Evolutionary conservation across 225 moss, liverwort and hornwort species (phyloP).

Genomic region (Climacium dendroides): DNA sequence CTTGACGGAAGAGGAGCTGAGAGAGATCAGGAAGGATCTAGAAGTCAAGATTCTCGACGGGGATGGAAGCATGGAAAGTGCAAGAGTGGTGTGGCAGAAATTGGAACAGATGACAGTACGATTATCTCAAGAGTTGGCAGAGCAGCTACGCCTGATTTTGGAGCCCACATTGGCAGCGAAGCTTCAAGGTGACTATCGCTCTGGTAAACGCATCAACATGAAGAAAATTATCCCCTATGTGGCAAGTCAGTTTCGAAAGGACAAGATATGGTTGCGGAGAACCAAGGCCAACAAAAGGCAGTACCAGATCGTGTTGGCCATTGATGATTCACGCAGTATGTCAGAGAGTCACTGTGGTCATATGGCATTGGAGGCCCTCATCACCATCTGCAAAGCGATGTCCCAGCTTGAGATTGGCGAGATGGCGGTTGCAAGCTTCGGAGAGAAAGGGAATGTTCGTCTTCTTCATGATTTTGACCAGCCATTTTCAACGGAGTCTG

Average conservation of each 20-base stretch:
- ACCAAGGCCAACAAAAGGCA: slow-evolving; percentile 93
- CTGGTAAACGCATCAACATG: slow-evolving; percentile 98
- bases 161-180: slow-evolving; percentile 89
- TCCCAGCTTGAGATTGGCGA: slow-evolving; percentile 95
- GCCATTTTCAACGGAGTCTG: slow-evolving; percentile 78
- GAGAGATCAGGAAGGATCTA: slow-evolving; percentile 63
- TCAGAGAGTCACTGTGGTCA: slow-evolving; percentile 91
- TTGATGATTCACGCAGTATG: slow-evolving; percentile 98
- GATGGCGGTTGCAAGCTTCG: slow-evolving; percentile 97
- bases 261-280: slow-evolving; percentile 97
- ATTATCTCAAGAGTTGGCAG: slow-evolving; percentile 86
- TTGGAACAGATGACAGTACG: slow-evolving; percentile 87
- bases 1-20: slow-evolving; percentile 67
- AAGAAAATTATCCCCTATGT: slow-evolving; percentile 96
- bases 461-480: slow-evolving; percentile 93
- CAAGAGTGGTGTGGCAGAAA: slow-evolving; percentile 76
- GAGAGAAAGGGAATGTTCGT: slow-evolving; percentile 87
- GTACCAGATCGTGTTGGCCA: slow-evolving; percentile 92
- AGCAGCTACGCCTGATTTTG: slow-evolving; percentile 85
- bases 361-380: slow-evolving; percentile 89
- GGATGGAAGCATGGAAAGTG: slow-evolving; percentile 50
- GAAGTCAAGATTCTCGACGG: slow-evolving; percentile 48
- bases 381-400: slow-evolving; percentile 97
- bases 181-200: slow-evolving; percentile 86
- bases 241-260: slow-evolving; percentile 93